Evolutionary conservation across 176 grass and related monocot species (phyloP).

Genomic region (Oryza glumipatula): DNA sequence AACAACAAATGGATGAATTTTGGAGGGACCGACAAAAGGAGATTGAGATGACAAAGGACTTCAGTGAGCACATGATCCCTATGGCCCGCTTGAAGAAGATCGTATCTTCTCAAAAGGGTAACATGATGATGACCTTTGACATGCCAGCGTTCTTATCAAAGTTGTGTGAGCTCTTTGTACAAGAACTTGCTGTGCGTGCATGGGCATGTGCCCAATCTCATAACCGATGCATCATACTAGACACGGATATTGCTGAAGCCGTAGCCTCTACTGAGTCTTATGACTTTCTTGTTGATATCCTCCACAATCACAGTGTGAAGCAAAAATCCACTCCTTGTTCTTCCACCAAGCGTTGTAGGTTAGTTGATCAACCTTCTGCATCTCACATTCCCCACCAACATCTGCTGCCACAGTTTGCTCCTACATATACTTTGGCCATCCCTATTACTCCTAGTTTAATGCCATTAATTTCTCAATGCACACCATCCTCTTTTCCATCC

Average conservation of each 20-base stretch:
- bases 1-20: neutral
- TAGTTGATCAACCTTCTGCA: neutral
- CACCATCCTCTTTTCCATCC: neutral
- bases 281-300: constrained; percentile 4
- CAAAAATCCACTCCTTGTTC: neutral
- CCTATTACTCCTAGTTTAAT: neutral
- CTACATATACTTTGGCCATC: neutral
- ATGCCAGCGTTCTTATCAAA: neutral
- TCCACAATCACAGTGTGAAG: neutral
- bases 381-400: neutral
- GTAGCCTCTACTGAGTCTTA: neutral
- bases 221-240: constrained; percentile 5
- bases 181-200: neutral
- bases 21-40: neutral
- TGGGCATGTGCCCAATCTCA: neutral
- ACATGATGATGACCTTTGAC: constrained; percentile 4
- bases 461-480: neutral
- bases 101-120: neutral
- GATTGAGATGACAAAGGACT: neutral
- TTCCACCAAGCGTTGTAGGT: neutral
- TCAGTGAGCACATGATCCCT: neutral
- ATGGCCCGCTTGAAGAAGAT: neutral
- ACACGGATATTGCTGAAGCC: constrained; percentile 18
- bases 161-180: neutral
- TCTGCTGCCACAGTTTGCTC: neutral